Evolutionary conservation across 257 asterid species (phyloP), one percentile per base, ranked within the genome.

Genomic region (Lycium barbarum): DNA sequence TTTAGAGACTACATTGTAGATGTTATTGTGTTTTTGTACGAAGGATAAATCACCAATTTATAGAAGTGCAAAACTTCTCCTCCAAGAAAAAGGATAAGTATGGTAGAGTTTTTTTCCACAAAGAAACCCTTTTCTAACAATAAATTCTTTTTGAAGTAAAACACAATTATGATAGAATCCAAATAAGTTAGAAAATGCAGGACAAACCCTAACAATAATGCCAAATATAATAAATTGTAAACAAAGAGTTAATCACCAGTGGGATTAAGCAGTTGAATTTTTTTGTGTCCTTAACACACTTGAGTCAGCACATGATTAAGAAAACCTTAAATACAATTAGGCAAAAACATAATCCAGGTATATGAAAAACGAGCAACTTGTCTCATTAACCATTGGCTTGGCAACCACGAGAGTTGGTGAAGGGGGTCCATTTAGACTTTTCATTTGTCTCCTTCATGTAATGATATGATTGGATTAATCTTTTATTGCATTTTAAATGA

Each of bases 381-480:
- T 13, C 40, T 22, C 6, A 51, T 62, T 78, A 78, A 26, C 47
- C 63, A 51, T 26, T 26, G 65, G 82, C n/a, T 51, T 74, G 62
- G 65, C 47, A 76, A 53, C 65, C 47, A 26, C 47, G 0, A 26
- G 82, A 26, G 65, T 53, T 26, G 82, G 82, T 78, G 22, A 53
- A 26, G 1, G 82, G 63, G 82, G 65, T 74, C 65, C 82, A 78
- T 78, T 26, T 78, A 22, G 26, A 76, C 53, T 53, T 70, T 78
- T 11, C 43, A 7, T 49, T 1, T 26, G 2, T 53, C 65, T 53
- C 10, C 13, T 26, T 78, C 65, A 26, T 78, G 82, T 78, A 78
- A 78, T 53, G 26, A 53, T 78, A 4, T 14, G 26, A 78, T 78
- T 78, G 82, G 65, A 78, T 26, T n/a, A 40, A 40, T 53, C 15